Percentiles rank a stretch among this genome's conserved stretches.
Conservation (phyloP, 306 rosid genomes). For the Astragalus glycyphyllos region DNA sequence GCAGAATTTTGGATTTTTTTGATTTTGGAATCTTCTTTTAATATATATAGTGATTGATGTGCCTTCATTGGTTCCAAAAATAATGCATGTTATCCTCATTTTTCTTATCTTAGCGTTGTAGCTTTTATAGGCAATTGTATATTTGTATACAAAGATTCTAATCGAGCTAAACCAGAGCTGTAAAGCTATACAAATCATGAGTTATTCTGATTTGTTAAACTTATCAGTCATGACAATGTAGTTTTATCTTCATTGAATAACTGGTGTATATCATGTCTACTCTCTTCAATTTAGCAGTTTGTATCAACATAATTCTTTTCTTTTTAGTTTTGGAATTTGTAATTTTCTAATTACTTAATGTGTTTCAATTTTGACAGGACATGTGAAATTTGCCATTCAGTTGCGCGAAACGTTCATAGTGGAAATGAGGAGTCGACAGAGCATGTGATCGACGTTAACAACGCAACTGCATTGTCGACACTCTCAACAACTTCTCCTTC, state of each 20-base stretch:
- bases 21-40: conserved; percentile 43
- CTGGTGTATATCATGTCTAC: not conserved
- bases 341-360: conserved; percentile 6
- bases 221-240: not conserved
- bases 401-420: conserved; percentile 75
- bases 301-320: not conserved
- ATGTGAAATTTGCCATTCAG: conserved; percentile 88
- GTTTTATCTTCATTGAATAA: no score
- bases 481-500: conserved; percentile 51
- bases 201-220: conserved; percentile 24
- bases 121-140: conserved; percentile 11
- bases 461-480: conserved; percentile 52
- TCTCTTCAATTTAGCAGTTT: conserved; percentile 17
- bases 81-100: conserved; percentile 28
- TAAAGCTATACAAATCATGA: conserved; percentile 11
- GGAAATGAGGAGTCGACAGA: conserved; percentile 66
- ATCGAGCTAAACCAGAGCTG: conserved; percentile 7
- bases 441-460: conserved; percentile 55
- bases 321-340: conserved; percentile 2
- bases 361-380: conserved; percentile 61
- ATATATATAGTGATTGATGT: conserved; percentile 32
- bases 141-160: conserved; percentile 29
- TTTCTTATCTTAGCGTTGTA: not conserved
- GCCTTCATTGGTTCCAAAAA: conserved; percentile 44
- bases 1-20: conserved; percentile 43